Percentiles rank a stretch among this genome's conserved stretches.
phyloP scores from a whole-genome alignment of 169 alveolate species.

The Plasmodium malariae region DNA sequence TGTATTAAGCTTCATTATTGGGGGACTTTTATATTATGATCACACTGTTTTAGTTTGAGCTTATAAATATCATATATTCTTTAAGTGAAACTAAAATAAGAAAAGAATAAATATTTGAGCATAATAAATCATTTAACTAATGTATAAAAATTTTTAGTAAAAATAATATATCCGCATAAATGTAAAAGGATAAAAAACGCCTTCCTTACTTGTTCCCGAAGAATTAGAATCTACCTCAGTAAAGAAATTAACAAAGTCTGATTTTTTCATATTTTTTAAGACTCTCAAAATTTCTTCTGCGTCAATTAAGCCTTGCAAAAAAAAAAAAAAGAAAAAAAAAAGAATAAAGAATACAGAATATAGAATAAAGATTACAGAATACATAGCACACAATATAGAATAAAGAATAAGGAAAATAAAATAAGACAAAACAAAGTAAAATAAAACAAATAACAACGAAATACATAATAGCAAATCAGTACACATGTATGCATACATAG shows the following conservation, averaged over 20 bases:
- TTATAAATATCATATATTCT: slow-evolving; percentile 55
- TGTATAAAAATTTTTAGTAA: neutral
- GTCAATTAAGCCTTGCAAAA: slow-evolving; percentile 51
- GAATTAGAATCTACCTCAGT: slow-evolving; percentile 49
- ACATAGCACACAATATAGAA: neutral
- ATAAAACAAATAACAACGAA: too few relatives aligned
- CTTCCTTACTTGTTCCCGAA: slow-evolving; percentile 62
- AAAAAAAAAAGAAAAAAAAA: slow-evolving; percentile 16
- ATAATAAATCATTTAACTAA: too few relatives aligned
- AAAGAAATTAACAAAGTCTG: slow-evolving; percentile 53
- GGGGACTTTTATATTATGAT: neutral
- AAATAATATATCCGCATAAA: slow-evolving; percentile 4
- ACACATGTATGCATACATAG: too few relatives aligned
- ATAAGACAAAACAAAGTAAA: too few relatives aligned
- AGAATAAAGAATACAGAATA: neutral
- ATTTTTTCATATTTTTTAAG: slow-evolving; percentile 61
- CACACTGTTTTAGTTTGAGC: slow-evolving; percentile 14
- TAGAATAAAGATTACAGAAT: neutral
- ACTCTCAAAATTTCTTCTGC: slow-evolving; percentile 55
- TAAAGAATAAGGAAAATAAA: too few relatives aligned
- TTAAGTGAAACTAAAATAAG: slow-evolving; percentile 55
- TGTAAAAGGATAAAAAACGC: neutral
- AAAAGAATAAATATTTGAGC: neutral
- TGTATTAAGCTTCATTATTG: too few relatives aligned
- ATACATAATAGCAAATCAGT: too few relatives aligned